Evolutionary conservation across 2,329 filamentous ascomycete species (phyloP).

Genomic region (Arthrinium puccinioides): DNA sequence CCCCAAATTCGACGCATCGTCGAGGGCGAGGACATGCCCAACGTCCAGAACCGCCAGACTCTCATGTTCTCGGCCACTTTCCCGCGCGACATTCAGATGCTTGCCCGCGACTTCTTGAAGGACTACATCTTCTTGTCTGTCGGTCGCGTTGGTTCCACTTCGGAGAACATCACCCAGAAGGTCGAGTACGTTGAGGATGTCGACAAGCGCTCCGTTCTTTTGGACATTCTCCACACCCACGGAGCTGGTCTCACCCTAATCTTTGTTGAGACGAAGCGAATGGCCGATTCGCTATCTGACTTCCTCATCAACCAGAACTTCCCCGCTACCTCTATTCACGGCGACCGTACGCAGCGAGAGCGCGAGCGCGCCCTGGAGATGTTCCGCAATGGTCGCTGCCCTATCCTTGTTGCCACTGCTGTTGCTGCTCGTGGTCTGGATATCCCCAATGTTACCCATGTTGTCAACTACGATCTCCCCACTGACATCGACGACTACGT

Average conservation of each 20-base stretch:
- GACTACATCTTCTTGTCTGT: constrained; percentile 99
- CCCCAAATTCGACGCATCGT: constrained; percentile 98
- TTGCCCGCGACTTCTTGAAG: constrained; percentile 96
- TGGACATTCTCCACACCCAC: constrained; percentile 96
- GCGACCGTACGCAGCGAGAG: constrained; percentile 96
- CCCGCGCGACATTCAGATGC: constrained; percentile 98
- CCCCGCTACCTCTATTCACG: constrained; percentile 96
- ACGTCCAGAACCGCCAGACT: constrained; percentile 77
- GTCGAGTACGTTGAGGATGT: constrained; percentile 94
- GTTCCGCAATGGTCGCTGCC: constrained; percentile 93
- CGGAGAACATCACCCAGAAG: constrained; percentile 99
- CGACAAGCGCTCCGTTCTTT: constrained; percentile 95
- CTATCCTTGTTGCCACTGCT: constrained; percentile 92
- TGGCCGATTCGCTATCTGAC: constrained; percentile 95
- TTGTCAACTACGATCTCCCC: constrained; percentile 98
- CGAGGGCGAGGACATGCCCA: constrained; percentile 96
- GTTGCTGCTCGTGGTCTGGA: constrained; percentile 88
- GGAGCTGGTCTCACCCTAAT: constrained; percentile 85
- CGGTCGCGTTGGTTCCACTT: constrained; percentile 95
- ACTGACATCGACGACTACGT: constrained; percentile 99
- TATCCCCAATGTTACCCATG: constrained; percentile 94
- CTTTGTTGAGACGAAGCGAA: constrained; percentile 99
- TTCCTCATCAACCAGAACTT: constrained; percentile 99
- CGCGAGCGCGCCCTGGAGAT: constrained; percentile 96
- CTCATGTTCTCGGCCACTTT: constrained; percentile 99